Evolutionary conservation across 176 grass and related monocot species (phyloP).

Genomic region (Dactylis glomerata): DNA sequence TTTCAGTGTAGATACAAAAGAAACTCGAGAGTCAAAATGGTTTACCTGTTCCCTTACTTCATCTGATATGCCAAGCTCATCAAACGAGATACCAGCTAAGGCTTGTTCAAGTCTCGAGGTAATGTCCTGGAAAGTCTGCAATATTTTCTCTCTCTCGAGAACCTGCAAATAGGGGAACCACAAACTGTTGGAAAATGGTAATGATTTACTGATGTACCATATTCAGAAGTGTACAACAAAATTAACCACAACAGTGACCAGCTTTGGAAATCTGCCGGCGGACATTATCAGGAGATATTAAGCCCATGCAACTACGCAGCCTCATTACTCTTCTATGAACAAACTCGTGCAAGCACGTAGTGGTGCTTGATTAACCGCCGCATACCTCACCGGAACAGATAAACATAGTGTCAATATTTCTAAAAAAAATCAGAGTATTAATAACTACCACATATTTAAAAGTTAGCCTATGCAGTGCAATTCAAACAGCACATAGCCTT

Average conservation of each 20-base stretch:
- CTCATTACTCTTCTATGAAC: not conserved
- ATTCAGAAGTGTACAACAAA: not conserved
- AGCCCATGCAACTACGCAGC: not conserved
- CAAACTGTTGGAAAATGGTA: conserved; percentile 21
- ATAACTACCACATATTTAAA: not conserved
- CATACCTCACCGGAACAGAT: not conserved
- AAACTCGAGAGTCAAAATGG: not conserved
- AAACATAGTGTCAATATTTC: not conserved
- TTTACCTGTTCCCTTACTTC: conserved; percentile 96
- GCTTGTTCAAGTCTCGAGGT: conserved; percentile 71
- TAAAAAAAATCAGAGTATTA: not conserved
- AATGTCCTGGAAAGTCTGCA: conserved; percentile 68
- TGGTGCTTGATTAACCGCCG: not conserved
- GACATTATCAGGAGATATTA: not conserved
- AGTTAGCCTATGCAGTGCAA: not conserved
- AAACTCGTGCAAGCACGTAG: not conserved
- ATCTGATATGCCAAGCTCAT: conserved; percentile 86
- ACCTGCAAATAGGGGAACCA: conserved; percentile 50
- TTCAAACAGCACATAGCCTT: not conserved
- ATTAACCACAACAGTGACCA: not conserved
- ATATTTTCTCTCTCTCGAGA: conserved; percentile 76
- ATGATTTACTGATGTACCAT: conserved; percentile 3
- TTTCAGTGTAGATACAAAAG: conserved; percentile 6
- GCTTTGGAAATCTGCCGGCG: not conserved
- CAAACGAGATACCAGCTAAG: conserved; percentile 66